These are phyloP conservation scores for Termitomyces titanicus DNA, from an alignment of 768 basidiomycete species.

Conservation along the genomic window DNA sequence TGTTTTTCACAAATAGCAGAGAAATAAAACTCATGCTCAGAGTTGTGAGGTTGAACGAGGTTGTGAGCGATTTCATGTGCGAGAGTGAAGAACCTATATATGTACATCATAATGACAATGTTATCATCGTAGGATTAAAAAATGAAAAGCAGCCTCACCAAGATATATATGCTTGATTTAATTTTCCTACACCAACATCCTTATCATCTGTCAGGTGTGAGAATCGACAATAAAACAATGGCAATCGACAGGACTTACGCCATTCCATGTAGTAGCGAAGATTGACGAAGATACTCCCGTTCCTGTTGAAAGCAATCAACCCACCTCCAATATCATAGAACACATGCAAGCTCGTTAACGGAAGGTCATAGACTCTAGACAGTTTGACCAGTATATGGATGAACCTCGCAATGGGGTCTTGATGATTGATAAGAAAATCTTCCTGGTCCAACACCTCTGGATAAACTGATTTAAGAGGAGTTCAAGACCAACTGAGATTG, in stretches of 20 bases:
- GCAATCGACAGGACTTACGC: constrained; percentile 56
- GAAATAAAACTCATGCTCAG: constrained; percentile 93
- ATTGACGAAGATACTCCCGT: constrained; percentile 86
- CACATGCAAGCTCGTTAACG: constrained; percentile 72
- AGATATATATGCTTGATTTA: constrained; percentile 69
- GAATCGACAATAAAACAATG: not conserved
- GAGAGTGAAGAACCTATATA: constrained; percentile 80
- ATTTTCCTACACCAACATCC: constrained; percentile 51
- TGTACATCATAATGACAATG: not conserved
- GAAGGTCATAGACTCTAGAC: constrained; percentile 68
- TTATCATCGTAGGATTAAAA: not conserved
- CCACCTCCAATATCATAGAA: constrained; percentile 82
- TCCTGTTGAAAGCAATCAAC: constrained; percentile 91
- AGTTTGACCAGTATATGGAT: constrained; percentile 66
- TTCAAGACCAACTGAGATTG: not conserved
- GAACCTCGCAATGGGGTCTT: constrained; percentile 66
- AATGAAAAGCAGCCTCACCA: constrained; percentile 45
- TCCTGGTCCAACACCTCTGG: constrained; percentile 55
- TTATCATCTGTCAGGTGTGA: constrained; percentile 53
- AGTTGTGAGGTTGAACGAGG: constrained; percentile 80
- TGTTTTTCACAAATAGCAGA: constrained; percentile 82
- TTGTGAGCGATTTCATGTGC: constrained; percentile 96
- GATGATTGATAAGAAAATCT: constrained; percentile 48
- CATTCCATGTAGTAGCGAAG: constrained; percentile 81
- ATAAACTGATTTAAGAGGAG: not conserved